These are phyloP conservation scores for Carex cristatella DNA, from an alignment of 176 grass and related monocot species.

Conservation along the genomic window DNA sequence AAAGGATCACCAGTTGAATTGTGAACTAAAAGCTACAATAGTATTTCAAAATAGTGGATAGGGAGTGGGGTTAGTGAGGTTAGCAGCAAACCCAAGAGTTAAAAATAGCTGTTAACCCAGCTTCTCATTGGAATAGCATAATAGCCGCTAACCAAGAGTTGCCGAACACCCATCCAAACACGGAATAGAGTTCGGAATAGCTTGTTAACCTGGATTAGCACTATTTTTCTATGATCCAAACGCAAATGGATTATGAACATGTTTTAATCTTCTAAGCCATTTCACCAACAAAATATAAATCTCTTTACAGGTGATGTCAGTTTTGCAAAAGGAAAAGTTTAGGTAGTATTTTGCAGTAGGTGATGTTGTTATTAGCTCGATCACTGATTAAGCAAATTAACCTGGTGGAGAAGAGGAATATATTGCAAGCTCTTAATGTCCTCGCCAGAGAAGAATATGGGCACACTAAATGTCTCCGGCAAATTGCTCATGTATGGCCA, in stretches of 20 bases:
- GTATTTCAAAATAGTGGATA: background rate
- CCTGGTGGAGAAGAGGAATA: slow-evolving; percentile 79
- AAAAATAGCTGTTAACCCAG: too few relatives aligned
- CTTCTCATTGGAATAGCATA: too few relatives aligned
- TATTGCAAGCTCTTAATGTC: slow-evolving; percentile 88
- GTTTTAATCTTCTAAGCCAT: background rate
- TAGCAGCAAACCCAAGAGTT: too few relatives aligned
- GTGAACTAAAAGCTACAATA: background rate
- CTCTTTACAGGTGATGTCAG: background rate
- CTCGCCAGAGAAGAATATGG: slow-evolving; percentile 76
- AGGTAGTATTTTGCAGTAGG: background rate
- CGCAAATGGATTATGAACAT: background rate
- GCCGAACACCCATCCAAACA: too few relatives aligned
- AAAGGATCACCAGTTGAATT: background rate
- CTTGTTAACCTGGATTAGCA: too few relatives aligned
- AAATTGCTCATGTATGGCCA: slow-evolving; percentile 95
- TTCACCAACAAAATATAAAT: background rate
- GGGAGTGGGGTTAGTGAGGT: too few relatives aligned
- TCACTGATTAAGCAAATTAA: slow-evolving; percentile 14
- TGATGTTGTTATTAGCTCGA: background rate
- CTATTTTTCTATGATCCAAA: too few relatives aligned
- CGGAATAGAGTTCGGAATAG: too few relatives aligned
- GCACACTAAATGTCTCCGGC: slow-evolving; percentile 58
- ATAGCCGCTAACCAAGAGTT: too few relatives aligned
- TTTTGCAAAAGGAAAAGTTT: background rate